phyloP scores from a whole-genome alignment of 345 rosid genomes.

The Nephelium lappaceum region DNA sequence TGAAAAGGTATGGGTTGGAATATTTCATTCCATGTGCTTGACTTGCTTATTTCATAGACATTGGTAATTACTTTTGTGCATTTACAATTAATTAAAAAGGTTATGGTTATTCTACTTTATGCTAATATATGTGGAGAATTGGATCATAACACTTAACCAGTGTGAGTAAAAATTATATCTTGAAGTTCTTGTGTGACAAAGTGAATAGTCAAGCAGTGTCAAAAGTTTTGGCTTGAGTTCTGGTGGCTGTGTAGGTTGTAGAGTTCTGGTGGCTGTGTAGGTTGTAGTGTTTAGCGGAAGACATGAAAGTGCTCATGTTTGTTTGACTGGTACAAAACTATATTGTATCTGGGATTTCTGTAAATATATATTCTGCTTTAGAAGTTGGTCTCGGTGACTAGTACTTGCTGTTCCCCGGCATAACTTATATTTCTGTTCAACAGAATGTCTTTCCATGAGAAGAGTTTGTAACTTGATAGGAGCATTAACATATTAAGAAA shows the following conservation, averaged over 20 bases:
- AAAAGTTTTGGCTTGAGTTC: not conserved
- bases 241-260: too few species aligned
- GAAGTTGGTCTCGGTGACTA: not conserved
- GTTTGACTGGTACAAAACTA: not conserved
- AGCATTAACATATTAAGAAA: not conserved
- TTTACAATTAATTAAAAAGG: not conserved
- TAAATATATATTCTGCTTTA: too few species aligned
- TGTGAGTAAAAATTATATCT: not conserved
- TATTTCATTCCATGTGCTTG: not conserved
- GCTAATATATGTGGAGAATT: not conserved
- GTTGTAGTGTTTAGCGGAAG: not conserved
- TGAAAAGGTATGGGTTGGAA: conserved; percentile 56
- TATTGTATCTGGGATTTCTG: not conserved
- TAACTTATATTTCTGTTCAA: not conserved
- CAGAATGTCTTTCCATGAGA: not conserved
- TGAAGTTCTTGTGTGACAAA: not conserved
- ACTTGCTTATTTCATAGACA: conserved; percentile 1
- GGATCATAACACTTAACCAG: not conserved
- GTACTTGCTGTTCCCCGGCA: not conserved
- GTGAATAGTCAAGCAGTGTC: not conserved
- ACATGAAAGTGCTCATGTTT: not conserved
- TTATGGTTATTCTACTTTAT: not conserved
- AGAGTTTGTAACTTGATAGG: not conserved
- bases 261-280: not conserved
- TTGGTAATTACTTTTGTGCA: not conserved